phyloP scores from a whole-genome alignment of 192 early-diverging fungal genomes.

The Coemansia sp. region DNA sequence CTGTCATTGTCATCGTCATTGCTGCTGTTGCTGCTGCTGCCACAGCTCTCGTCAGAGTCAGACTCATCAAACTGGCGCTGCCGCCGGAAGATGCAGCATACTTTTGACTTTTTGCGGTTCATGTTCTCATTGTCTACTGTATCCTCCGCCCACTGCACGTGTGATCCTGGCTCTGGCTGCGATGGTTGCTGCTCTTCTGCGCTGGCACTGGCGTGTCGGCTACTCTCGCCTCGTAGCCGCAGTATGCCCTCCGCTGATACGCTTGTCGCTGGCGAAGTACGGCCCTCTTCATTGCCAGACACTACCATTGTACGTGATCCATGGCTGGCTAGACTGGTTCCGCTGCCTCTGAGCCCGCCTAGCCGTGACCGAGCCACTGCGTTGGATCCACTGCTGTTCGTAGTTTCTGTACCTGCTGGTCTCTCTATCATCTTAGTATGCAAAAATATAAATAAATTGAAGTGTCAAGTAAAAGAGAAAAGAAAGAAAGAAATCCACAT shows the following conservation, averaged over 20 bases:
- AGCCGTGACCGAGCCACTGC: neutral
- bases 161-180: neutral
- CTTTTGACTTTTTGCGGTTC: constrained; percentile 53
- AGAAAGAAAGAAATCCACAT: too few relatives aligned
- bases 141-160: constrained; percentile 48
- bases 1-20: constrained; percentile 20
- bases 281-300: neutral
- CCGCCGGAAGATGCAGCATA: constrained; percentile 57
- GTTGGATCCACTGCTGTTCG: neutral
- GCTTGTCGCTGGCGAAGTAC: neutral
- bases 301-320: constrained; percentile 38
- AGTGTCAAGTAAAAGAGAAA: neutral
- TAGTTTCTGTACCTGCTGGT: neutral
- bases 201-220: neutral
- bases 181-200: neutral
- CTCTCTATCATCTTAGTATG: neutral
- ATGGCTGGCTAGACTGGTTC: constrained; percentile 23
- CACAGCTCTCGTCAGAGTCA: constrained; percentile 39
- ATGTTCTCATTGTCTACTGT: constrained; percentile 57
- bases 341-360: constrained; percentile 9
- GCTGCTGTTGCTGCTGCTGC: constrained; percentile 13
- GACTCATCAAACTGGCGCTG: constrained; percentile 55
- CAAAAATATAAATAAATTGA: neutral
- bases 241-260: constrained; percentile 15
- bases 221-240: constrained; percentile 24